Evolutionary conservation across 495 filamentous ascomycete genomes (phyloP), one percentile per base, ranked within the genome.

Genomic region (Neurospora sp.): DNA sequence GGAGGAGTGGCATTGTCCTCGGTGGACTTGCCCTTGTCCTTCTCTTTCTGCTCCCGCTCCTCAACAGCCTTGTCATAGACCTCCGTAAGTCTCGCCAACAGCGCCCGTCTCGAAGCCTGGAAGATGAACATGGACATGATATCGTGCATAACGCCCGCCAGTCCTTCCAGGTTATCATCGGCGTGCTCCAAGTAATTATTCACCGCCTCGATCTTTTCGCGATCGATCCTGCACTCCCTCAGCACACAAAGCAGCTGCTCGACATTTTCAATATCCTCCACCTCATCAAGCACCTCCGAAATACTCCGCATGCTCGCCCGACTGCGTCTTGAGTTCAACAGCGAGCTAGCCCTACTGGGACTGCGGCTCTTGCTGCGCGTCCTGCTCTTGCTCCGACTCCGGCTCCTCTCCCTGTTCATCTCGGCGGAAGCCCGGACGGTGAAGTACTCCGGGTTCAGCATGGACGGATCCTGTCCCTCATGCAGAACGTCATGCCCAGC

Each of bases 41-140:
- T 70, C 39, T 71, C 59, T 18, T 71, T 69, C 41, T 69, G 22
- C 27, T 53, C 41, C 68, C 53, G 71, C 70, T 70, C 69, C 39
- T 59, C 74, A 31, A 80, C 79, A 5, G 84, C 81, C 37, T 88
- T 82, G 71, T 93, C 87, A 72, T 92, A 87, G 22, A 86, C 81
- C 44, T 87, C 78, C 61, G 89, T 86, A n/a, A 99, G 82, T 68
- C 87, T 84, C 1, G 87, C 82, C 11, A 97, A 83, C 4, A 98
- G 86, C 70, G 92, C 89, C 76, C 92, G 88, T 40, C 94, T 88
- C 0, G 94, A 97, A 22, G 90, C 88, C 81, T 98, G 95, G 80
- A 97, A 98, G 53, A 98, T 86, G 81, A 98, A 93, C 73, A 90
- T 82, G 3, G 87, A 79, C 92, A 98, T 94, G 75, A 98, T 93